Conservation (phyloP, 768 basidiomycete species). For the Hericium alpestre region DNA sequence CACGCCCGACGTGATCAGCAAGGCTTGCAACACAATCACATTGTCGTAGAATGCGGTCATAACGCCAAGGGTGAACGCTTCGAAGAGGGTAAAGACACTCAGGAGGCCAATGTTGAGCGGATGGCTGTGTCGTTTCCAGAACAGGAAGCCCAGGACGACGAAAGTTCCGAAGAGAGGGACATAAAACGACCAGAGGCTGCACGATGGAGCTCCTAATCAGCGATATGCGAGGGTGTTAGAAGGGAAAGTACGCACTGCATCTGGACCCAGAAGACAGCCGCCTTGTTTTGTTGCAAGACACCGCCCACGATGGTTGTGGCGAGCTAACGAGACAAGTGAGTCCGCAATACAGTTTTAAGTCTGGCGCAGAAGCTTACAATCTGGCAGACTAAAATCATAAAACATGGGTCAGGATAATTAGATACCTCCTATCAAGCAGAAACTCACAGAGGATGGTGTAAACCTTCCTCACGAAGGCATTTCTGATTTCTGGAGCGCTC, state of each 20-base stretch:
- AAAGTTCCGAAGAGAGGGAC: constrained; percentile 71
- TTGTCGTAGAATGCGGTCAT: constrained; percentile 69
- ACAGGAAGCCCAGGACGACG: constrained; percentile 68
- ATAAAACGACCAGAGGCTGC: constrained; percentile 71
- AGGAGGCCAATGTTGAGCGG: constrained; percentile 82
- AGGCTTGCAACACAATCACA: constrained; percentile 71
- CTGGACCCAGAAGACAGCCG: constrained; percentile 60
- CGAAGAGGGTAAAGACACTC: constrained; percentile 80
- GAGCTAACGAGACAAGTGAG: constrained; percentile 25
- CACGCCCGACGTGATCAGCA: constrained; percentile 86
- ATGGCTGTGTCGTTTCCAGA: constrained; percentile 87
- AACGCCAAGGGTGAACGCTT: constrained; percentile 84
- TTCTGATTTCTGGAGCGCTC: constrained; percentile 65
- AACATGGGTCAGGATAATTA: not conserved
- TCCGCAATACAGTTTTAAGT: not conserved
- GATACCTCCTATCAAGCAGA: not conserved
- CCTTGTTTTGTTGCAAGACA: constrained; percentile 49
- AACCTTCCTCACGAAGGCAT: constrained; percentile 84
- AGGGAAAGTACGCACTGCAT: constrained; percentile 38
- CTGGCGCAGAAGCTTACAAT: constrained; percentile 36
- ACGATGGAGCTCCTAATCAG: not conserved
- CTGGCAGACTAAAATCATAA: constrained; percentile 43
- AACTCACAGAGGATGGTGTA: constrained; percentile 79
- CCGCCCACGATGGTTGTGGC: constrained; percentile 76
- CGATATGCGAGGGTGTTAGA: not conserved